Base-by-base conservation (phyloP, 2,329 filamentous ascomycete species). In the Aspergillus felis region DNA sequence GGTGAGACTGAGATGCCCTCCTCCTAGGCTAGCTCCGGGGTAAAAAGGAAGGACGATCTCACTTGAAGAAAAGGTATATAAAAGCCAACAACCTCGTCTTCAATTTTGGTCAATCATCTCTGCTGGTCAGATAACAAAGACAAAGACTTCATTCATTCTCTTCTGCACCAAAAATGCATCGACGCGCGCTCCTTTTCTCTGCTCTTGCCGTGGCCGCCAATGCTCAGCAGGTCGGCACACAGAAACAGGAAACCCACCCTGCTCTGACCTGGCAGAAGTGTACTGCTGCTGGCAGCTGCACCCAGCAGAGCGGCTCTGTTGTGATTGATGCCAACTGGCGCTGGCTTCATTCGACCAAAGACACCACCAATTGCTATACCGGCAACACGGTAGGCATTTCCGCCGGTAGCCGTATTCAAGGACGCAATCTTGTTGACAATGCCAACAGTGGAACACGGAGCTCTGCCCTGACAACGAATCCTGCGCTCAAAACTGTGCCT, bases 301-400 rank as follows among this genome's bases (percentile, higher is more conserved):
- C 73, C 27, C 83, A 70, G 2, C 81, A 82, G 63, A 64, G 68
- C 44, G 82, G 79, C 46, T 79, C 78, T 38, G 76, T 87, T 52
- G 81, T 82, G 54, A 72, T 87, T 64, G 82, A 85, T 64, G 65
- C 80, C 60, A 84, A 84, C 73, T 85, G 81, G 81, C 77, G 82
- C 51, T 85, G 82, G 82, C 68, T 82, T 49, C 81, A 84, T 68
- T 70, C 72, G 42, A 76, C 71, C 46, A 61, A 68, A 2, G 76
- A 76, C 50, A 79, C 75, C 60, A 80, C 74, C 63, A 85, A 85
- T 74, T 84, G 82, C 76, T 84, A 84, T 71, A 78, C 72, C 10
- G 81, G 80, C 29, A 84, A 83, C 71, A 65, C 64, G 24, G 64
- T 65, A 46, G 60, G 64, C 51, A n/a, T 25, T 3, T 27, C n/a